Percentiles rank a stretch among this genome's conserved stretches.
Conservation (phyloP, 2,329 filamentous ascomycete genomes). For the Nakataea oryzae region DNA sequence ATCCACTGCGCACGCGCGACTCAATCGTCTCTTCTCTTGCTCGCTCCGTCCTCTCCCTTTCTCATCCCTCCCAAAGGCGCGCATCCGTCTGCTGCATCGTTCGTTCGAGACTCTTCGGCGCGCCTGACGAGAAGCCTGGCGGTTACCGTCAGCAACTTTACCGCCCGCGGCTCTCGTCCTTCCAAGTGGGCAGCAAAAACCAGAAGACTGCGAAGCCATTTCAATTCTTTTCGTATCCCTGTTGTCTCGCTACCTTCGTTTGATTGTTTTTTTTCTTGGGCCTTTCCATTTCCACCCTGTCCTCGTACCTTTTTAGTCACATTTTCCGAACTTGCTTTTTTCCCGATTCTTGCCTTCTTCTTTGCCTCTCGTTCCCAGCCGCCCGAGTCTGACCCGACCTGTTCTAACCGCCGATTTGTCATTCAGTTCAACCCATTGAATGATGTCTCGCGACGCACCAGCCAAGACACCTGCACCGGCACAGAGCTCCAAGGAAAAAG, state of each 20-base stretch:
- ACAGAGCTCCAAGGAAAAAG: slow-evolving; percentile 33
- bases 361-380: not conserved
- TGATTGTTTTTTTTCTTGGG: not conserved
- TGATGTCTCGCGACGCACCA: slow-evolving; percentile 21
- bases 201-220: not conserved
- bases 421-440: not conserved
- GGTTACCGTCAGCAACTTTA: not conserved
- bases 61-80: not conserved
- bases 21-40: not conserved
- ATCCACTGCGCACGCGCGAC: not conserved
- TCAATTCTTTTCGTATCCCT: not conserved
- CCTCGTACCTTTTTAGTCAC: not conserved
- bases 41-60: not conserved
- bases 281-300: not conserved
- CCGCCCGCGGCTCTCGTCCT: not conserved
- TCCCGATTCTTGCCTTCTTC: not conserved
- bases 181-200: not conserved
- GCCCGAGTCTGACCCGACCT: not conserved
- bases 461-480: slow-evolving; percentile 21
- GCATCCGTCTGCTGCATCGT: not conserved
- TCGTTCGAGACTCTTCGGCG: not conserved
- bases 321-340: not conserved
- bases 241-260: not conserved
- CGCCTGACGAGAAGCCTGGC: not conserved
- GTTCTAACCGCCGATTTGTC: not conserved